These are phyloP conservation scores for Fusarium odoratissimum DNA, from an alignment of 2,329 filamentous ascomycete genomes.

Conservation along the genomic window DNA sequence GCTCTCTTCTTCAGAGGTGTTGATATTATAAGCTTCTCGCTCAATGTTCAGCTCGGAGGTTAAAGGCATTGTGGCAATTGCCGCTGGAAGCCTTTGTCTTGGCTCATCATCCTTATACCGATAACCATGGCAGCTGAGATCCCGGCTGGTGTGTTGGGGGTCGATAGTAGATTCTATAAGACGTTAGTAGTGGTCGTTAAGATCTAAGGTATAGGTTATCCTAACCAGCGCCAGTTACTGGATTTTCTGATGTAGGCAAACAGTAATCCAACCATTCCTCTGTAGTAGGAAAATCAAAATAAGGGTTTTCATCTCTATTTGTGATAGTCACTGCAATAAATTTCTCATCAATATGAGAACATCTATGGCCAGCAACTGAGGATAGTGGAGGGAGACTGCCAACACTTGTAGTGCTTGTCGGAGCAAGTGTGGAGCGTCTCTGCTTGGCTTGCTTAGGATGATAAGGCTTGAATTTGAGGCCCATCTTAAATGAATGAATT, in stretches of 20 bases:
- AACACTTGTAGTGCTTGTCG: too few species aligned
- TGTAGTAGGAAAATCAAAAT: accelerated
- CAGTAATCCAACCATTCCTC: too few species aligned
- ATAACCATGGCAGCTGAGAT: accelerated
- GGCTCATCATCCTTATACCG: background rate
- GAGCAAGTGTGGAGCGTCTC: too few species aligned
- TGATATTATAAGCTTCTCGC: background rate
- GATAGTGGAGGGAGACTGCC: too few species aligned
- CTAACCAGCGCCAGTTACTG: background rate
- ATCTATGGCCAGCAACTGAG: too few species aligned
- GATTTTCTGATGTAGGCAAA: background rate
- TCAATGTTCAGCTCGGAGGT: background rate
- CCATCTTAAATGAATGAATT: too few species aligned
- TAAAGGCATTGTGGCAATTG: background rate
- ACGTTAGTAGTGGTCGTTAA: background rate
- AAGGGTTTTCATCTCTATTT: too few species aligned
- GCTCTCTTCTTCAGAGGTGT: background rate
- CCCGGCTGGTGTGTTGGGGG: background rate
- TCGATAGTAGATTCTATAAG: background rate
- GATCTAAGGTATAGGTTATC: background rate
- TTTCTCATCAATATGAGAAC: too few species aligned
- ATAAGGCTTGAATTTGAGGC: too few species aligned
- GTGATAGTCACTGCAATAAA: too few species aligned
- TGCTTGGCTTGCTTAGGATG: too few species aligned
- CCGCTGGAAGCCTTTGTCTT: background rate